A percentile compares a stretch with the other conserved stretches of the same genome.
Evolutionary conservation across 805 yeast genomes (phyloP).

Genomic region (Candida odintsovae): DNA sequence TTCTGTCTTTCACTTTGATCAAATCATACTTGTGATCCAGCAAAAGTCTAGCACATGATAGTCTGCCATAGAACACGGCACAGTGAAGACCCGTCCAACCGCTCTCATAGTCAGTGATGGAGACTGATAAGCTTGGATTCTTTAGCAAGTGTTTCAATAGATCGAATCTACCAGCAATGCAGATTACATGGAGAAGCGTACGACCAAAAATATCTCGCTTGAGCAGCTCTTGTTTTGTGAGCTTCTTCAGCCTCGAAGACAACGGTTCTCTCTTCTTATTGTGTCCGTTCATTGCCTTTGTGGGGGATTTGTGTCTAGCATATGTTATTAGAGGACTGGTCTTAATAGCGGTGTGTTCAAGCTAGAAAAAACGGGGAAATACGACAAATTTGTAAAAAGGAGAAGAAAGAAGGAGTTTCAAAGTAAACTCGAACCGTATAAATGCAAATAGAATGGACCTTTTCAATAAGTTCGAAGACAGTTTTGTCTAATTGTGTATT

Average conservation of each 20-base stretch:
- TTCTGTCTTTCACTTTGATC: conserved; percentile 59
- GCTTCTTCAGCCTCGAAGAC: conserved; percentile 16
- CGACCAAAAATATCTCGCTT: conserved; percentile 69
- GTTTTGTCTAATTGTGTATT: neutral
- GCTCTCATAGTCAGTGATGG: conserved; percentile 60
- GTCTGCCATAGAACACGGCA: conserved; percentile 52
- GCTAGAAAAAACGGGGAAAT: neutral
- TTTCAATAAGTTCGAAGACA: neutral
- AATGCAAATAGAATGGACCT: neutral
- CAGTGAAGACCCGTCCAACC: conserved; percentile 81
- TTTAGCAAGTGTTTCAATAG: conserved; percentile 40
- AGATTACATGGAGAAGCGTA: conserved; percentile 51
- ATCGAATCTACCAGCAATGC: conserved; percentile 44
- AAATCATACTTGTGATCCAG: conserved; percentile 30
- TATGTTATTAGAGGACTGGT: neutral
- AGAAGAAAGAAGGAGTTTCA: too few species aligned
- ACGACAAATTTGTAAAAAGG: too few species aligned
- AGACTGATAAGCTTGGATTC: conserved; percentile 39
- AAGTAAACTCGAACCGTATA: neutral
- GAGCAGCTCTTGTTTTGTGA: conserved; percentile 33
- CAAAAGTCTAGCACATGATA: conserved; percentile 45
- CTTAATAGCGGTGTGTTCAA: too few species aligned
- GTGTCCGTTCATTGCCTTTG: neutral
- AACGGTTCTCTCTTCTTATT: conserved; percentile 4
- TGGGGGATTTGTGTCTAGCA: neutral